Evolutionary conservation across 225 moss, liverwort and hornwort species (phyloP).

Genomic region (Physcomitrellopsis africana): DNA sequence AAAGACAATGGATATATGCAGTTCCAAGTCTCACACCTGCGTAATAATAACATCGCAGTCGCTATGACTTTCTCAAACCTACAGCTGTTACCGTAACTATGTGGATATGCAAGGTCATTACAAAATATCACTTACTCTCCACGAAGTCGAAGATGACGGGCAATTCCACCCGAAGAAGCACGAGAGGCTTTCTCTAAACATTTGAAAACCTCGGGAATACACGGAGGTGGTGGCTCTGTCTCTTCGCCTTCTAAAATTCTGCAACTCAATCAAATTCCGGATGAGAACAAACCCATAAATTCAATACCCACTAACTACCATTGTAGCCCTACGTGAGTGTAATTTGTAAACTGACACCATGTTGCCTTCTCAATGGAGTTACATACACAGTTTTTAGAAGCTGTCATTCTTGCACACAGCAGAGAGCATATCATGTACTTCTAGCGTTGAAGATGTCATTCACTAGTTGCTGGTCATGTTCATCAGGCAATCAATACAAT

Average conservation of each 20-base stretch:
- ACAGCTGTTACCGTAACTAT: too few species aligned
- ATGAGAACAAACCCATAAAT: slow-evolving; percentile 6
- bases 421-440: not conserved
- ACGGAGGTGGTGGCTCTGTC: slow-evolving; percentile 87
- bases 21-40: too few species aligned
- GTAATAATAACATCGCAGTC: too few species aligned
- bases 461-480: not conserved
- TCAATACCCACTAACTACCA: not conserved
- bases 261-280: slow-evolving; percentile 24
- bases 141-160: slow-evolving; percentile 93
- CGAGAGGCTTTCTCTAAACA: slow-evolving; percentile 71
- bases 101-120: too few species aligned
- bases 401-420: not conserved
- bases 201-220: slow-evolving; percentile 81
- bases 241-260: slow-evolving; percentile 68
- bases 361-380: not conserved
- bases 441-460: slow-evolving; percentile 2
- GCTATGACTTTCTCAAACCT: too few species aligned
- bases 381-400: not conserved
- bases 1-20: too few species aligned
- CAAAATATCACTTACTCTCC: slow-evolving; percentile 71
- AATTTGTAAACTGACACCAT: not conserved
- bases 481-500: slow-evolving; percentile 10
- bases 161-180: slow-evolving; percentile 86
- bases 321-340: not conserved